Evolutionary conservation across 1,284 basidiomycete species (phyloP).

Genomic region (Cutaneotrichosporon cutaneum): DNA sequence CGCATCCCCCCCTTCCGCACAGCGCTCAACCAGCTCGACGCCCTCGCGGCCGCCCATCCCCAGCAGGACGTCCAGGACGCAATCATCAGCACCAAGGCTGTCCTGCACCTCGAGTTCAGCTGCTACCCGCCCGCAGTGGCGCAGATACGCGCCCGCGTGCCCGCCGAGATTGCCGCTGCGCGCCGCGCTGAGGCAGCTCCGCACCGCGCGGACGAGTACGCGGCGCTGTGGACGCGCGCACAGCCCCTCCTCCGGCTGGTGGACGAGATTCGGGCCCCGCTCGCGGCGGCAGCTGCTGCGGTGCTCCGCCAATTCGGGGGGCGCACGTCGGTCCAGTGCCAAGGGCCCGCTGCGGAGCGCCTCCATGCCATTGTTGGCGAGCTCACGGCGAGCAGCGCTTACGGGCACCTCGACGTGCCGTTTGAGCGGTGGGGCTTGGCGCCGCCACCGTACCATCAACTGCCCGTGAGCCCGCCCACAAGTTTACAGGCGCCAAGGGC

Average conservation of each 20-base stretch:
- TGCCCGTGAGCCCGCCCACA: too few relatives aligned
- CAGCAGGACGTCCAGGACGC: neutral
- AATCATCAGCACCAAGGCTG: neutral
- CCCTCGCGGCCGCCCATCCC: neutral
- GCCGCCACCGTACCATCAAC: too few relatives aligned
- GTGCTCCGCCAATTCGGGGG: too few relatives aligned
- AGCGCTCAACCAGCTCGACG: neutral
- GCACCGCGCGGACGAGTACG: neutral
- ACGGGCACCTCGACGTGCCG: neutral
- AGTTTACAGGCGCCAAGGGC: too few relatives aligned
- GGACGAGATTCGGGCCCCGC: neutral
- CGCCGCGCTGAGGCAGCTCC: neutral
- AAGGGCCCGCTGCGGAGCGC: neutral
- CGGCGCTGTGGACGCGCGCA: neutral
- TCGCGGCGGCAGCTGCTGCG: too few relatives aligned
- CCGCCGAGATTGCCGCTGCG: neutral
- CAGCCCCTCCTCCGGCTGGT: neutral
- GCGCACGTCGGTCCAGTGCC: too few relatives aligned
- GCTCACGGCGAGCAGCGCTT: neutral
- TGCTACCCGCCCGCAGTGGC: neutral
- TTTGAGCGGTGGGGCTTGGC: neutral
- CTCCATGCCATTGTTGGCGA: neutral
- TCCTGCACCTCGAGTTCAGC: neutral
- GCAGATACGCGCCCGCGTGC: neutral
- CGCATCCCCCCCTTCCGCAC: neutral